Evolutionary conservation across 1,139 yeast genomes (phyloP).

Genomic region (Hemisphaericaspora xylofermentans): DNA sequence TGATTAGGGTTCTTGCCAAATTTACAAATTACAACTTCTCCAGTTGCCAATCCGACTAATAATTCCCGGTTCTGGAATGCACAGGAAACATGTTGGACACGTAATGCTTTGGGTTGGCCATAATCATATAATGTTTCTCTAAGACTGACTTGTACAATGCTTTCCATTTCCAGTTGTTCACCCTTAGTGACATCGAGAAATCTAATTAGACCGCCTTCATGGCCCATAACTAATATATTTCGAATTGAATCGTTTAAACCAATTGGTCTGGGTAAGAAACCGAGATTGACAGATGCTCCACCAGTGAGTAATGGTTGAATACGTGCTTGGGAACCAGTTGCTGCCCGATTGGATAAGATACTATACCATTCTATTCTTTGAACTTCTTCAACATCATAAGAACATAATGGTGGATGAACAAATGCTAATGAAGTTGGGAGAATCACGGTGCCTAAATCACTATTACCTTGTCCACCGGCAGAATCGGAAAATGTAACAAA

Average conservation of each 20-base stretch:
- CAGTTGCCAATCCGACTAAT: constrained; percentile 64
- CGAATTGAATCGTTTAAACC: constrained; percentile 58
- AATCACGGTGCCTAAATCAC: constrained; percentile 54
- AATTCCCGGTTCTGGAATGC: constrained; percentile 79
- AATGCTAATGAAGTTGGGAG: constrained; percentile 81
- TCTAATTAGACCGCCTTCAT: constrained; percentile 73
- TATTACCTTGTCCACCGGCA: constrained; percentile 49
- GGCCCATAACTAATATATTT: constrained; percentile 76
- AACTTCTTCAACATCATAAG: constrained; percentile 52
- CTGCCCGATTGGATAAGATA: constrained; percentile 48
- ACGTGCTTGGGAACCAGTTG: constrained; percentile 41
- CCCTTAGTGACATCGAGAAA: constrained; percentile 81
- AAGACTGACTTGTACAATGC: constrained; percentile 36
- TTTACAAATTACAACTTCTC: constrained; percentile 74
- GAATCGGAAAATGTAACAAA: constrained; percentile 26
- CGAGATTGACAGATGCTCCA: constrained; percentile 62
- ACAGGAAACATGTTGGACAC: constrained; percentile 62
- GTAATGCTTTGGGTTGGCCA: constrained; percentile 32
- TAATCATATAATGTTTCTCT: constrained; percentile 35
- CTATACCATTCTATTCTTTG: constrained; percentile 75
- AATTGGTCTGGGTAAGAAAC: constrained; percentile 37
- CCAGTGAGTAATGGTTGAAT: constrained; percentile 57
- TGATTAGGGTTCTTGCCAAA: constrained; percentile 49
- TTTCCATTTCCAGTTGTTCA: constrained; percentile 62
- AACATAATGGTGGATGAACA: constrained; percentile 73